Base-by-base conservation (phyloP, 768 basidiomycete genomes). In the Pholiota microspora region DNA sequence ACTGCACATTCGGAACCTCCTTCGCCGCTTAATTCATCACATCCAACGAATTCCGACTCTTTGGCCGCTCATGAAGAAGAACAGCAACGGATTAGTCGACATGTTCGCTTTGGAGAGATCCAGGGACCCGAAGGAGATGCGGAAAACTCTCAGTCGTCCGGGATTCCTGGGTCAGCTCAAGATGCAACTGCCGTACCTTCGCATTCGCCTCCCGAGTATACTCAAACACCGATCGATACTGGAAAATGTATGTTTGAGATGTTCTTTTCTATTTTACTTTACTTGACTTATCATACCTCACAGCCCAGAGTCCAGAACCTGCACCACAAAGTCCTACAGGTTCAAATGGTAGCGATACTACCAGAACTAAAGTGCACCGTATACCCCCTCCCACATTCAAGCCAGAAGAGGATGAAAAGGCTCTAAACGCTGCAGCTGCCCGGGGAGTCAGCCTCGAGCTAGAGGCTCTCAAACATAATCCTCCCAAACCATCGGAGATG, bases 401-500 rank as follows among this genome's bases (percentile, higher is more conserved):
- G 29, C 57, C 69, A 13, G 71, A 77, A 28, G 74, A 78, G 7
- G 79, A 84, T 9, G 85, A 86, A 58, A 71, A 67, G 2, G 74
- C 73, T n/a, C 74, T 81, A 25, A 82, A 85, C 59, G 82, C 80
- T 1, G 88, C 87, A 15, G 87, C 84, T 24, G 86, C 86, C 4
- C 77, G 82, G 15, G 87, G 87, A 64, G 76, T 91, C 1, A 79
- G 79, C 10, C 77, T 81, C 10, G 89, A 88, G 62, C 61, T 89
- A 46, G 84, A 87, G 53, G 74, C 81, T 16, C 68, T 89, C 15
- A 75, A 72, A 53, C 63, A 68, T 34, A 67, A 60, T 32, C 67
- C 69, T 13, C 68, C 63, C 29, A 48, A 28, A 27, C 51, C 45
- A 50, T 24, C 53, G 16, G 55, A 38, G 53, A 40, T 28, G 50